Evolutionary conservation across 2,329 filamentous ascomycete species (phyloP).

Genomic region (Colletotrichum endophyticum): DNA sequence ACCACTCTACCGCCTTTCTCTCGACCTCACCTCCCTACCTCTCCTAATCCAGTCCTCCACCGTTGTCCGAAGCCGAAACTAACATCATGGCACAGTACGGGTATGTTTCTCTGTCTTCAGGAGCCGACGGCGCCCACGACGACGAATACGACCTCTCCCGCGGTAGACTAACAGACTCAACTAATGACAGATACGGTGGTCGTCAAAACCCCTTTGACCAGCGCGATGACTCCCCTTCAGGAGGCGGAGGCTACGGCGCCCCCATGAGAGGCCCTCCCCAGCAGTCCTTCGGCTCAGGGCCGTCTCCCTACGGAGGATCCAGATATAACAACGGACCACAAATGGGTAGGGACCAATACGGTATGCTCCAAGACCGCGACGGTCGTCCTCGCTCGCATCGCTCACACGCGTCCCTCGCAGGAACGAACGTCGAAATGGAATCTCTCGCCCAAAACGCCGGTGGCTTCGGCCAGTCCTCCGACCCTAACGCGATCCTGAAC

Average conservation of each 20-base stretch:
- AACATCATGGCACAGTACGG: slow-evolving; percentile 52
- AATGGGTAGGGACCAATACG: slow-evolving; percentile 20
- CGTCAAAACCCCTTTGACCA: slow-evolving; percentile 65
- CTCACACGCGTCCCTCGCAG: slow-evolving; percentile 27
- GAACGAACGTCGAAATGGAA: slow-evolving; percentile 72
- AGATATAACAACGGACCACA: slow-evolving; percentile 26
- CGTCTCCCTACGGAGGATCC: slow-evolving; percentile 25
- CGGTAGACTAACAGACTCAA: slow-evolving; percentile 33
- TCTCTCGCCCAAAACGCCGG: slow-evolving; percentile 61
- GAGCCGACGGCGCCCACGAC: slow-evolving; percentile 14
- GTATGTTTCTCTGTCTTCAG: slow-evolving; percentile 36
- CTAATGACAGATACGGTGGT: slow-evolving; percentile 54
- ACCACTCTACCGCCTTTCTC: not conserved
- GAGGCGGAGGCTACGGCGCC: slow-evolving; percentile 33
- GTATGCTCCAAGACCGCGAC: slow-evolving; percentile 7
- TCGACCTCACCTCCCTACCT: not conserved
- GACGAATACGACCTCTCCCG: slow-evolving; percentile 14
- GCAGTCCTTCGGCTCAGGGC: slow-evolving; percentile 16
- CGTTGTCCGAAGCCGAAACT: slow-evolving; percentile 26
- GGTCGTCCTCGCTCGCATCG: not conserved
- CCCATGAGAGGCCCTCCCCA: slow-evolving; percentile 11
- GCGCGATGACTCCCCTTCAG: slow-evolving; percentile 40
- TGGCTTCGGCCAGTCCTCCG: slow-evolving; percentile 47
- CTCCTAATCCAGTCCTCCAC: not conserved
- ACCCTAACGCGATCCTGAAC: slow-evolving; percentile 82